Evolutionary conservation across 2,329 filamentous ascomycete species (phyloP).

Genomic region (Diaporthe caulivora): DNA sequence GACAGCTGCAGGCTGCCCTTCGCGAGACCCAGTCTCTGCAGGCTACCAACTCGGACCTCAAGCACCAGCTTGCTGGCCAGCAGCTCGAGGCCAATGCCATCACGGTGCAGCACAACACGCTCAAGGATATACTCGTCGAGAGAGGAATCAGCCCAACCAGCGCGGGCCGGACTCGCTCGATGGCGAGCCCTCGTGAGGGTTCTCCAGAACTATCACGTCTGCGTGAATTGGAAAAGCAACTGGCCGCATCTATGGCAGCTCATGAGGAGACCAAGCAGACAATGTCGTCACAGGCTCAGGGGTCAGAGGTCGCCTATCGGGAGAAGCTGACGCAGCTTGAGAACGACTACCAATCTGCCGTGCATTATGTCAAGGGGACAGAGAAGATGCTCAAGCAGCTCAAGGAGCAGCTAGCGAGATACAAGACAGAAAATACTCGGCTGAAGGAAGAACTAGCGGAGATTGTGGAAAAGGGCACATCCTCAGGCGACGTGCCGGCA

Average conservation of each 20-base stretch:
- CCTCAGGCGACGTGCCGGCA: conserved; percentile 57
- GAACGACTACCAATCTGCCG: conserved; percentile 96
- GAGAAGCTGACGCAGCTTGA: conserved; percentile 95
- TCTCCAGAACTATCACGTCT: conserved; percentile 86
- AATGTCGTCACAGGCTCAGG: conserved; percentile 84
- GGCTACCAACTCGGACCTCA: conserved; percentile 83
- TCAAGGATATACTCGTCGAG: conserved; percentile 93
- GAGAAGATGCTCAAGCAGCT: conserved; percentile 99
- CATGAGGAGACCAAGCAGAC: conserved; percentile 87
- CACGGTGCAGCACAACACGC: conserved; percentile 88
- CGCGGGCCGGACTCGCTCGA: conserved; percentile 76
- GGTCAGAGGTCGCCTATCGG: conserved; percentile 89
- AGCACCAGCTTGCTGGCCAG: conserved; percentile 84
- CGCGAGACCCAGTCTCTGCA: conserved; percentile 87
- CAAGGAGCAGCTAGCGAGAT: conserved; percentile 95
- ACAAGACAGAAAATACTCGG: conserved; percentile 87
- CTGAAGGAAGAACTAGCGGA: conserved; percentile 85
- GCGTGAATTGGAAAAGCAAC: conserved; percentile 88
- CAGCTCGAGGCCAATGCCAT: conserved; percentile 96
- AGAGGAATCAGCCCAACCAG: conserved; percentile 86
- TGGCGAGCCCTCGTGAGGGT: conserved; percentile 80
- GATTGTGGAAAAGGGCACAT: conserved; percentile 63
- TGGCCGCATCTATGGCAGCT: conserved; percentile 80
- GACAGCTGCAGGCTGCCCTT: conserved; percentile 87
- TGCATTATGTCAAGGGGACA: conserved; percentile 97